Conservation (phyloP, 805 yeast genomes). For the Wickerhamomyces hampshirensis region DNA sequence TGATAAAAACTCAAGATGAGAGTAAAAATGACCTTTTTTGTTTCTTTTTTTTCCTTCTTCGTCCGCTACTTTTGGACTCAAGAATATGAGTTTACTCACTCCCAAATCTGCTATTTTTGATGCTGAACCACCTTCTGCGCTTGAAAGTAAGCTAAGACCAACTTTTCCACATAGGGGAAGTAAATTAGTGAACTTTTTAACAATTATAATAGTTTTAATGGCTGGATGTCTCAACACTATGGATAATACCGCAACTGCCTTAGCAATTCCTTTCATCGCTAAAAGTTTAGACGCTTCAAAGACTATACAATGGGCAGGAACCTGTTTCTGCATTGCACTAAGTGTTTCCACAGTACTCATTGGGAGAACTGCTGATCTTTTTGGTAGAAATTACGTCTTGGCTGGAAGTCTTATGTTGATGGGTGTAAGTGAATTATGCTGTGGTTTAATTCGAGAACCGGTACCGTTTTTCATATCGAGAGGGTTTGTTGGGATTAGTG, state of each 20-base stretch:
- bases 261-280: conserved; percentile 42
- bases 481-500: conserved; percentile 52
- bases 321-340: conserved; percentile 46
- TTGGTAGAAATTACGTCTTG: conserved; percentile 45
- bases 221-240: conserved; percentile 7
- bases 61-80: too few relatives aligned
- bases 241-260: conserved; percentile 9
- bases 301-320: conserved; percentile 57
- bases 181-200: too few relatives aligned
- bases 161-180: background rate
- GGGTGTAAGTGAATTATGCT: conserved; percentile 40
- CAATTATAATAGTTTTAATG: background rate
- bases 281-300: conserved; percentile 38
- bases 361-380: conserved; percentile 52
- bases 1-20: too few relatives aligned
- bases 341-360: conserved; percentile 48
- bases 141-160: background rate
- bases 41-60: too few relatives aligned
- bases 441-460: conserved; percentile 43
- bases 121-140: background rate
- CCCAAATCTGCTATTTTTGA: too few relatives aligned
- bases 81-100: too few relatives aligned
- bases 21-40: too few relatives aligned
- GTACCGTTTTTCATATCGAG: conserved; percentile 45
- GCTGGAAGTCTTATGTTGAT: conserved; percentile 35